Conservation (phyloP, 805 yeast genomes). For the Zygosaccharomyces pseudorouxii region DNA sequence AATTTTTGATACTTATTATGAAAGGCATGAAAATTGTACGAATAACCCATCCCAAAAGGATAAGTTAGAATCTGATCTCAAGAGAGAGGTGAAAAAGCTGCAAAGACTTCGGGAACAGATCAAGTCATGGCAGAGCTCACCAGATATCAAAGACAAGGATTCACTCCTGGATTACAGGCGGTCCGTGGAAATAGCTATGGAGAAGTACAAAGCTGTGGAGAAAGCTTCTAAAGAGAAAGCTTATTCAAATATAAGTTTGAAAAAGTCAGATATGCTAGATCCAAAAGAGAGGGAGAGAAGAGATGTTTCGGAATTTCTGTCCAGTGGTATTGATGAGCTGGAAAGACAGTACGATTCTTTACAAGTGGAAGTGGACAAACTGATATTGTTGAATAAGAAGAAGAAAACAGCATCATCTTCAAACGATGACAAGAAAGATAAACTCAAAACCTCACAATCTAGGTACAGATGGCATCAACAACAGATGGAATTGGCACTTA, state of each 20-base stretch:
- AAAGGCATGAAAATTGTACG: conserved; percentile 71
- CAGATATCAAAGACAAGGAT: conserved; percentile 87
- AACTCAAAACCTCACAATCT: conserved; percentile 54
- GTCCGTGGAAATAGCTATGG: conserved; percentile 79
- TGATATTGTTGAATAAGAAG: conserved; percentile 30
- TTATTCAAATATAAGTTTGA: conserved; percentile 86
- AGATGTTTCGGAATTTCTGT: conserved; percentile 66
- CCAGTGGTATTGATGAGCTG: conserved; percentile 68
- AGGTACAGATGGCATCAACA: conserved; percentile 78
- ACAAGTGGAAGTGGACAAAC: conserved; percentile 47
- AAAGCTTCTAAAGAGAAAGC: conserved; percentile 92
- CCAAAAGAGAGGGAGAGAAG: conserved; percentile 77
- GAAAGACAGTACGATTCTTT: conserved; percentile 74
- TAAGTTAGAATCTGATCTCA: conserved; percentile 84
- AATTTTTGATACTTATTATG: conserved; percentile 79
- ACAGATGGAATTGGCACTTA: conserved; percentile 71
- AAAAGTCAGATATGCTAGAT: conserved; percentile 56
- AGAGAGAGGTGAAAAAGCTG: conserved; percentile 90
- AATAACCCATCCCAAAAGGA: conserved; percentile 86
- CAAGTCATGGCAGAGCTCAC: conserved; percentile 89
- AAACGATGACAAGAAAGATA: conserved; percentile 40
- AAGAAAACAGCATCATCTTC: conserved; percentile 31
- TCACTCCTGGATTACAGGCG: conserved; percentile 71
- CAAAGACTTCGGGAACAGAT: conserved; percentile 93
- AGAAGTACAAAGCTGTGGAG: conserved; percentile 90